Evolutionary conservation across 176 grass and related monocot species (phyloP).

Genomic region (Saccharum officinarum): DNA sequence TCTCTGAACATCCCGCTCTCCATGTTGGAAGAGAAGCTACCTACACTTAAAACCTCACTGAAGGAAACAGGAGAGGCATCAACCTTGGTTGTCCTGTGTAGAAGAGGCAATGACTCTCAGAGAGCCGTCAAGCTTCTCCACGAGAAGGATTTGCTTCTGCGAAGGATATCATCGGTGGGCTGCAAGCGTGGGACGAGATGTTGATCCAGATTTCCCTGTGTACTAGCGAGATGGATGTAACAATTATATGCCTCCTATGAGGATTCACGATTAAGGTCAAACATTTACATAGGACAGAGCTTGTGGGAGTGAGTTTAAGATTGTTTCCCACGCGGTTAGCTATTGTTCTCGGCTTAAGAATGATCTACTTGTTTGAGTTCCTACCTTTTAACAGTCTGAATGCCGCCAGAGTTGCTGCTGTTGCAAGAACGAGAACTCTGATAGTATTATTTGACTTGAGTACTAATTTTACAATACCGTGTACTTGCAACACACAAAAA

Average conservation of each 20-base stretch:
- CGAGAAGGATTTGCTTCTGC: conserved; percentile 55
- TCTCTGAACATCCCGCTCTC: conserved; percentile 76
- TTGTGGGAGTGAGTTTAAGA: too few relatives aligned
- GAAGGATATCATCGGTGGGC: conserved; percentile 77
- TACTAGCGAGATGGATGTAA: conserved; percentile 27
- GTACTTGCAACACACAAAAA: background rate
- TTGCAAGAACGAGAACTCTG: background rate
- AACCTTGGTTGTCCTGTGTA: conserved; percentile 62
- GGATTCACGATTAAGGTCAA: too few relatives aligned
- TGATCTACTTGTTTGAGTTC: too few relatives aligned
- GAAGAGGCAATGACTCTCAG: conserved; percentile 89
- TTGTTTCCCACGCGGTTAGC: too few relatives aligned
- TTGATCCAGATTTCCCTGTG: conserved; percentile 42
- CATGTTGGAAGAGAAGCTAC: conserved; percentile 57
- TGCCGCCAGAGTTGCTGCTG: too few relatives aligned
- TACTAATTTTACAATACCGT: background rate
- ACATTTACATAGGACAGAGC: too few relatives aligned
- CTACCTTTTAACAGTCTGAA: too few relatives aligned
- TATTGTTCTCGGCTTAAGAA: too few relatives aligned
- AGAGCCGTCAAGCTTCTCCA: conserved; percentile 61
- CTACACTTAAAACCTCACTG: conserved; percentile 46
- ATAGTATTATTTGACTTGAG: background rate
- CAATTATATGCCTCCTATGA: background rate
- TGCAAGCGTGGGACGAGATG: conserved; percentile 69
- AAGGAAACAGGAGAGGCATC: background rate